Evolutionary conservation across 352 stramenopile species (phyloP).

Genomic region (Globisporangium barbulae): DNA sequence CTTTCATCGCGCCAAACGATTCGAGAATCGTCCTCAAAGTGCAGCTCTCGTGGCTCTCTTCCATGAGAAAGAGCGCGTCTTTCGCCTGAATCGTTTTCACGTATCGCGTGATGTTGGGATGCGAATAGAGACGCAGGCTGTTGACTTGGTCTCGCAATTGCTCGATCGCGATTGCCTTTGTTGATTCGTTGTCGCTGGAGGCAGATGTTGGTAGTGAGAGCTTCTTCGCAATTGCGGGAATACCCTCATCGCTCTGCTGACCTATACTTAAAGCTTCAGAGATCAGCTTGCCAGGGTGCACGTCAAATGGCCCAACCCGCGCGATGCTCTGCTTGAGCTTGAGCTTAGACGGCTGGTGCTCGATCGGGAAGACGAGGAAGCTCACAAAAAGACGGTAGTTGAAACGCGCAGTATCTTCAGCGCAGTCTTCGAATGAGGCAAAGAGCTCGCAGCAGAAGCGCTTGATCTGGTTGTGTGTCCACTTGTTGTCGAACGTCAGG

Average conservation of each 20-base stretch:
- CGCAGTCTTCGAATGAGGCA: conserved; percentile 12
- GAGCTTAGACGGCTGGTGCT: conserved; percentile 5
- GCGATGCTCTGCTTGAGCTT: conserved; percentile 10
- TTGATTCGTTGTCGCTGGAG: neutral
- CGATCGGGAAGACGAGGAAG: conserved; percentile 54
- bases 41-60: conserved; percentile 37
- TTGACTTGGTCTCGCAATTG: conserved; percentile 35
- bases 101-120: conserved; percentile 45
- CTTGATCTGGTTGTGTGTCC: conserved; percentile 26
- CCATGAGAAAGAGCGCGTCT: conserved; percentile 34
- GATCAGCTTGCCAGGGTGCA: conserved; percentile 7
- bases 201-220: neutral
- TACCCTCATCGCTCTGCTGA: neutral
- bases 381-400: conserved; percentile 48
- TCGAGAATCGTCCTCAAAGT: conserved; percentile 55
- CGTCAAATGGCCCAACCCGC: neutral
- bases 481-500: conserved; percentile 28
- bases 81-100: conserved; percentile 29
- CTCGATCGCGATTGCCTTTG: neutral
- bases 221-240: conserved; percentile 17
- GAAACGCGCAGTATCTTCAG: conserved; percentile 21
- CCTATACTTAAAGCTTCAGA: neutral
- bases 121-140: conserved; percentile 31
- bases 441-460: conserved; percentile 42
- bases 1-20: conserved; percentile 73